Evolutionary conservation across 1,284 basidiomycete genomes (phyloP), one percentile per base, ranked within the genome.

Genomic region (Wolfiporia cocos): DNA sequence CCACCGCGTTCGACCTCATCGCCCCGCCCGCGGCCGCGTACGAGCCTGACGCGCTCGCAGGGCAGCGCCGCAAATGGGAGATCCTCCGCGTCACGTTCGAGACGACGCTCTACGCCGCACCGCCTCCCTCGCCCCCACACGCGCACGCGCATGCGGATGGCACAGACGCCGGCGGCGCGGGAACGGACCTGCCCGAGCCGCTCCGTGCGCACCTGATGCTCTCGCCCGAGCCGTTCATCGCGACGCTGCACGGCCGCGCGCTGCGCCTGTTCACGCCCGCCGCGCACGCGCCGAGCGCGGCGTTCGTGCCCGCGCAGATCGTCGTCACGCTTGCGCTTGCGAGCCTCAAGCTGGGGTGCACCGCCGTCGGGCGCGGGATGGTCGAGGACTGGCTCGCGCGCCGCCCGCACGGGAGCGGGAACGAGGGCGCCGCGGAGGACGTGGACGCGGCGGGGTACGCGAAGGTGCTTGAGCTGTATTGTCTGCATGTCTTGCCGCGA

Each of bases 81-180:
- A 78, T 90, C 41, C 75, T 90, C 4, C 73, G 86, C 18, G 81
- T 90, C 50, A 89, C 86, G 1, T 72, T 88, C 46, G 86, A 90
- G 57, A 78, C 81, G 1, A 86, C 81, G 0, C 63, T 86, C 22
- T 86, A 81, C 55, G 61, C 73, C 5, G 70, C 81, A 0, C 76
- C 79, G 1, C 64, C 66, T 22, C 59, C 26, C 9, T 14, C 7
- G 26, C 9, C 7, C 26, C 14, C 26, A 14, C 9, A 28, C 26
- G 14, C 26, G 26, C 9, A 9, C 26, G 26, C 26, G 26, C n/a
- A 70, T 2, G 48, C 65, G 1, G 60, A 74, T 15, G 63, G 64
- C 28, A 43, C 57, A 3, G 61, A 68, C 3, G n/a, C n/a, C n/a
- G n/a, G n/a, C n/a, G n/a, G n/a, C n/a, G n/a, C n/a, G n/a, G n/a